phyloP scores from a whole-genome alignment of 2,329 filamentous ascomycete species.

The Elsinoe perseae region DNA sequence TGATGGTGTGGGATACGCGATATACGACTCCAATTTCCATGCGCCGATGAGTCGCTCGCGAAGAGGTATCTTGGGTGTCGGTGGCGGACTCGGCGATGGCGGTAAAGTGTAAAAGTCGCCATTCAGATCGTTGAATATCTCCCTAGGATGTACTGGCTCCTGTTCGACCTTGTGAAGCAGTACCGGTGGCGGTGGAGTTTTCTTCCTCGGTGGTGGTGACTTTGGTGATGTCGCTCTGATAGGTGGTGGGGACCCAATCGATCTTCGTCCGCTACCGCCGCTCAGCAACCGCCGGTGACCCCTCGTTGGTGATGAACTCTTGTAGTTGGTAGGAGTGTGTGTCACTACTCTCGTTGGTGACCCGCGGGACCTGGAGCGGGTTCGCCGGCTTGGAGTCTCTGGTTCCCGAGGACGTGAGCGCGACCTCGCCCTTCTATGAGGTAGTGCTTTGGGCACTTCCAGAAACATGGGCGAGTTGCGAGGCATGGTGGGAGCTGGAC shows the following conservation, averaged over 20 bases:
- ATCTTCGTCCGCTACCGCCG: slow-evolving; percentile 14
- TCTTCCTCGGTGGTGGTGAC: slow-evolving; percentile 10
- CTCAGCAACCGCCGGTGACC: not conserved
- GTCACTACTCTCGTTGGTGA: slow-evolving; percentile 1
- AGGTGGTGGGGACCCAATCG: slow-evolving; percentile 17
- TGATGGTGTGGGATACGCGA: slow-evolving; percentile 31
- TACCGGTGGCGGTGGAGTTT: slow-evolving; percentile 7
- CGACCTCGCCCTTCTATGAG: slow-evolving; percentile 28
- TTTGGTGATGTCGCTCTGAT: slow-evolving; percentile 2
- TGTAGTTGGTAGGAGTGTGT: not conserved
- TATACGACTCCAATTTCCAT: slow-evolving; percentile 34
- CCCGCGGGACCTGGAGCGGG: slow-evolving; percentile 5
- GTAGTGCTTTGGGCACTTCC: slow-evolving; percentile 31
- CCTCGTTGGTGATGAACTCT: slow-evolving; percentile 12
- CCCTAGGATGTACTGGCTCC: slow-evolving; percentile 19
- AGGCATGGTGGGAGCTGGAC: slow-evolving; percentile 20
- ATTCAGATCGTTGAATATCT: slow-evolving; percentile 29
- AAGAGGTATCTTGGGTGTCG: slow-evolving; percentile 26
- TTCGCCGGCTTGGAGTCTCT: slow-evolving; percentile 8
- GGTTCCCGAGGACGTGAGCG: slow-evolving; percentile 25
- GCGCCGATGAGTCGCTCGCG: slow-evolving; percentile 30
- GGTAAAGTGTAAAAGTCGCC: slow-evolving; percentile 29
- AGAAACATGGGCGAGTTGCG: slow-evolving; percentile 27
- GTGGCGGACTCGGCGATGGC: slow-evolving; percentile 20
- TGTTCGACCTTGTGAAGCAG: slow-evolving; percentile 17